Percentiles rank a stretch among this genome's conserved stretches.
Evolutionary conservation across 1,139 yeast genomes (phyloP).

Genomic region (Suhomyces bokatorum): DNA sequence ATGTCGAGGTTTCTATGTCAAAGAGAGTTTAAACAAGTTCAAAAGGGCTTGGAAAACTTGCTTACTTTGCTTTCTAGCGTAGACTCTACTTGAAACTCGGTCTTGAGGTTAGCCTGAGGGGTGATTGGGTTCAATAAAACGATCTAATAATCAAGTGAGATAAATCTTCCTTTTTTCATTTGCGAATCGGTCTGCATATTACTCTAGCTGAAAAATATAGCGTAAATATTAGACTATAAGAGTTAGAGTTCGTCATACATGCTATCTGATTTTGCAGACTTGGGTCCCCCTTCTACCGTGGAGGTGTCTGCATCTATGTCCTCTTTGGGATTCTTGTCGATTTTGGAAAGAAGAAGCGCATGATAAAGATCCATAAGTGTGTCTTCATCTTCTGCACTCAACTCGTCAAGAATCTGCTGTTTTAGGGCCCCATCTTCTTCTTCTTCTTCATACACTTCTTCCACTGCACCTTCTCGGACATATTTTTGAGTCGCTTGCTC

Average conservation of each 20-base stretch:
- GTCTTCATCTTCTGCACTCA: conserved; percentile 4
- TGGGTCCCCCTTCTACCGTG: not conserved
- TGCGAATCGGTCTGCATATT: conserved; percentile 2
- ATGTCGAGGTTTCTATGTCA: not conserved
- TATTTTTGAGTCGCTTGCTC: too few relatives aligned
- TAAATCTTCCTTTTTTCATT: not conserved
- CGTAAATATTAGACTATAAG: conserved; percentile 1
- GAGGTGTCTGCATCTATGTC: not conserved
- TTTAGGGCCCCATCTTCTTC: not conserved
- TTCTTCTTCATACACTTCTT: not conserved
- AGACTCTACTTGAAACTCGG: not conserved
- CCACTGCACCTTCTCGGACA: not conserved
- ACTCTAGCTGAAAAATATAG: not conserved
- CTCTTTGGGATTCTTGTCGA: not conserved
- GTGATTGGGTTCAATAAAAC: not conserved
- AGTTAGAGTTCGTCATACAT: not conserved
- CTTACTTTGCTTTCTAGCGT: not conserved
- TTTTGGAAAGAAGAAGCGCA: not conserved
- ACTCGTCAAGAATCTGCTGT: conserved; percentile 4
- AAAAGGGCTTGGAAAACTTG: not conserved
- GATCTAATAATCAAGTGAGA: not conserved
- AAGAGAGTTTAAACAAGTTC: not conserved
- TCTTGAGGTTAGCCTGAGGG: not conserved
- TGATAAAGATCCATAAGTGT: conserved; percentile 3
- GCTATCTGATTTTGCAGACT: not conserved